Evolutionary conservation across 1,139 yeast genomes (phyloP).

Genomic region (Yamadazyma taylorii): DNA sequence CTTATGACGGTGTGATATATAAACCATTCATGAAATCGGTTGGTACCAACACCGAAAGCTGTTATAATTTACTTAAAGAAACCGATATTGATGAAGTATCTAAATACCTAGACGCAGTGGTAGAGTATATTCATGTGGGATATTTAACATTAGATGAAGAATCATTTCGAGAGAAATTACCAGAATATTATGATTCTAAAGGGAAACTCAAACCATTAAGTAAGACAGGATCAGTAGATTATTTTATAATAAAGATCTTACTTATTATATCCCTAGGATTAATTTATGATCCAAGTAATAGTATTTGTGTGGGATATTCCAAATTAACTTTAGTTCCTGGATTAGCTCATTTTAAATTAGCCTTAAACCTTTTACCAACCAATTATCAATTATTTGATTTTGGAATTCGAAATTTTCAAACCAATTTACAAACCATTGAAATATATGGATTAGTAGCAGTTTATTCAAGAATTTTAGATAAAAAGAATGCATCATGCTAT

Average conservation of each 20-base stretch:
- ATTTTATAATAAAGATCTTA: constrained; percentile 23
- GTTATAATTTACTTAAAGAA: constrained; percentile 4
- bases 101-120: constrained; percentile 16
- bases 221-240: constrained; percentile 11
- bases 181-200: constrained; percentile 15
- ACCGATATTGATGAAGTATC: constrained; percentile 5
- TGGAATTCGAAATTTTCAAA: constrained; percentile 12
- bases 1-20: constrained; percentile 21
- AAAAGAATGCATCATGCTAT: constrained; percentile 27
- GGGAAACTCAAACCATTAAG: constrained; percentile 10
- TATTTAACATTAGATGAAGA: constrained; percentile 25
- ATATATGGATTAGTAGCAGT: constrained; percentile 25
- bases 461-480: constrained; percentile 27
- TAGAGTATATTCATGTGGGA: constrained; percentile 25
- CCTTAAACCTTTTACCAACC: constrained; percentile 24
- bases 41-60: constrained; percentile 5
- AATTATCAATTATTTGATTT: constrained; percentile 16
- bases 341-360: constrained; percentile 21
- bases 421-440: constrained; percentile 25
- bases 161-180: constrained; percentile 17
- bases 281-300: constrained; percentile 18
- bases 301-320: constrained; percentile 7
- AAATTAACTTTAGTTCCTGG: constrained; percentile 20
- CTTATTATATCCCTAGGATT: constrained; percentile 25
- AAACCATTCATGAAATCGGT: constrained; percentile 1